A percentile compares a stretch with the other conserved stretches of the same genome.
These are phyloP conservation scores for Globisporangium spiculum DNA, from an alignment of 352 stramenopile genomes.

Conservation along the genomic window DNA sequence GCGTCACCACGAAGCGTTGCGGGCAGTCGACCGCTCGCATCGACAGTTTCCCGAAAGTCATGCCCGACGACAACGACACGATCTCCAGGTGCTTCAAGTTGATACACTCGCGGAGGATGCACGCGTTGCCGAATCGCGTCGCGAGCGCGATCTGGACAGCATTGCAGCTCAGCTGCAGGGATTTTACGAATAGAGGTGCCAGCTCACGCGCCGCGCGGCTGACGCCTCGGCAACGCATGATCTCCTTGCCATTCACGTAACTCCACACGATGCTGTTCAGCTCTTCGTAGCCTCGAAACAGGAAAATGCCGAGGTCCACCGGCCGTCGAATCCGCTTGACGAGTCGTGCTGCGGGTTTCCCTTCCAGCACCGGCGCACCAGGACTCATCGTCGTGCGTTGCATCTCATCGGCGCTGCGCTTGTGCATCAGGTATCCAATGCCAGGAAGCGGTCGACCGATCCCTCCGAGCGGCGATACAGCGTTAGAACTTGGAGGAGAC, in stretches of 20 bases:
- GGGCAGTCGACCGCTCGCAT: constrained; percentile 84
- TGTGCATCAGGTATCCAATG: constrained; percentile 37
- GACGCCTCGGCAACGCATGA: constrained; percentile 68
- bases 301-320: constrained; percentile 35
- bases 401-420: constrained; percentile 36
- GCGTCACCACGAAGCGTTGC: constrained; percentile 84
- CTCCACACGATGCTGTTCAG: constrained; percentile 73
- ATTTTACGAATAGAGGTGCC: constrained; percentile 62
- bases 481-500: constrained; percentile 5
- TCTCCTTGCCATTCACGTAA: constrained; percentile 74
- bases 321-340: constrained; percentile 17
- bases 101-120: constrained; percentile 58
- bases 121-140: constrained; percentile 29
- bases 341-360: constrained; percentile 10
- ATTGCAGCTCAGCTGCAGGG: constrained; percentile 81
- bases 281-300: constrained; percentile 68
- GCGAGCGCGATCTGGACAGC: constrained; percentile 56
- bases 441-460: constrained; percentile 21
- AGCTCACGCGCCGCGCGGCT: constrained; percentile 39
- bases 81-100: constrained; percentile 72
- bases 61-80: constrained; percentile 74
- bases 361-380: constrained; percentile 21
- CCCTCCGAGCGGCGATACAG: constrained; percentile 1
- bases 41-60: constrained; percentile 80
- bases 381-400: constrained; percentile 30